A percentile compares a stretch with the other conserved stretches of the same genome.
These are phyloP conservation scores for Penicillium lividum DNA, from an alignment of 495 filamentous ascomycete species.

Conservation along the genomic window DNA sequence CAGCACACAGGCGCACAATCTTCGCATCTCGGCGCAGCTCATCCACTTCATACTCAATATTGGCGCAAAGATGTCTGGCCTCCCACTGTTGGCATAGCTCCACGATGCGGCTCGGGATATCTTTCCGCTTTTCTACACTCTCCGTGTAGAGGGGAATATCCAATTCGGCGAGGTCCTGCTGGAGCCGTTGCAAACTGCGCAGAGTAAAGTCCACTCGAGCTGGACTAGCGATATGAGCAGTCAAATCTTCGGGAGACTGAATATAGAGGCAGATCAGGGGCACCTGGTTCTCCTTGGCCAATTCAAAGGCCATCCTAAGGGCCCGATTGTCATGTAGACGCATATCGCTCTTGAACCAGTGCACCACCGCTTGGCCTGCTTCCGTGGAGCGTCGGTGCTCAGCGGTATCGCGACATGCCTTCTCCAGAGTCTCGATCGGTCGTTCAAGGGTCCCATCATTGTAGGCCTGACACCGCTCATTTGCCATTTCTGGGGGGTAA, in stretches of 20 bases:
- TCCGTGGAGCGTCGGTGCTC: conserved; percentile 42
- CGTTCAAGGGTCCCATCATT: conserved; percentile 63
- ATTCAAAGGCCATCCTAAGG: conserved; percentile 64
- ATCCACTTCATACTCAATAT: conserved; percentile 63
- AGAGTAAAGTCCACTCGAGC: conserved; percentile 79
- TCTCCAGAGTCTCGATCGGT: conserved; percentile 64
- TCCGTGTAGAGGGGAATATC: conserved; percentile 82
- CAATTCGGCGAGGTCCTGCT: conserved; percentile 63
- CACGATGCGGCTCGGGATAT: conserved; percentile 62
- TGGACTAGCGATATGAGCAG: conserved; percentile 75
- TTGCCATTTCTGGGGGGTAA: conserved; percentile 85
- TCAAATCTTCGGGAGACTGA: conserved; percentile 81
- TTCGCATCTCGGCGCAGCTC: conserved; percentile 67
- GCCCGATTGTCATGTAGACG: conserved; percentile 74
- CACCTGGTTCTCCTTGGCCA: conserved; percentile 61
- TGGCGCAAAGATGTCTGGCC: conserved; percentile 60
- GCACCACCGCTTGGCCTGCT: conserved; percentile 67
- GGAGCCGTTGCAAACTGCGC: conserved; percentile 64
- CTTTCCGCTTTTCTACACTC: conserved; percentile 63
- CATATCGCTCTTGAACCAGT: conserved; percentile 91
- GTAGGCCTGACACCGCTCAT: conserved; percentile 71
- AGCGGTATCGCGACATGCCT: conserved; percentile 54
- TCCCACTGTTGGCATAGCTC: conserved; percentile 72
- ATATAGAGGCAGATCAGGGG: conserved; percentile 78
- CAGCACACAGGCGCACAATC: conserved; percentile 59